Evolutionary conservation across 2,329 filamentous ascomycete genomes (phyloP), one percentile per base, ranked within the genome.

Genomic region (Tolypocladium album): DNA sequence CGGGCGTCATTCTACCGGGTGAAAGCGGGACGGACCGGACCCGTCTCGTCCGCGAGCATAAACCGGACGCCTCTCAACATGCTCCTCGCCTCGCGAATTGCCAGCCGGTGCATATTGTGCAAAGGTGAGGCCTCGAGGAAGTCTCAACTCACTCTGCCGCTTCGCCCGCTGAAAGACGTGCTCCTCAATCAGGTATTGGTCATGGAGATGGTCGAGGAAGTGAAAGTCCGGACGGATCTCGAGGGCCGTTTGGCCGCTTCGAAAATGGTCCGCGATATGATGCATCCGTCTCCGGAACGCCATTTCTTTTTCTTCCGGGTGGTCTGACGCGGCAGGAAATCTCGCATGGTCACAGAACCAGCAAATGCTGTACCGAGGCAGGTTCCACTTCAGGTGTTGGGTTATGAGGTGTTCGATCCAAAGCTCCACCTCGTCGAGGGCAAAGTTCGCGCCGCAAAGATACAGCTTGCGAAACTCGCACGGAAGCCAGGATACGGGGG

Each of bases 191-290:
- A 75, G 43, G 0, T 63, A 53, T 1, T 68, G 55, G 0, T 63
- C 20, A 20, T 64, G 39, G 57, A 79, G 47, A 64, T 81, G 74
- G 8, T 74, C 61, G 20, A 80, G 62, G 31, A 81, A 65, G 38
- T 61, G 64, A 55, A 74, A 76, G 59, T 82, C 80, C 3, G 72
- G 75, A 1, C 75, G 69, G 57, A 70, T 70, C 4, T 72, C 22
- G 0, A 62, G 36, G 0, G 55, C 59, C 9, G 60, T 64, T 7
- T 64, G 59, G 0, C 69, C 71, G 3, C 68, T 47, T 15, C 66
- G 59, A 47, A 81, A 72, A 61, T 85, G 82, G 0, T 60, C 59
- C 0, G 69, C 73, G 57, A 84, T 79, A 63, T 86, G 83, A 3
- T 67, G 38, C 78, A 85, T 79, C 2, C 82, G 75, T 1, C 63